These are phyloP conservation scores for Podospora bellae-mahoneyi DNA, from an alignment of 495 filamentous ascomycete species.

Conservation along the genomic window DNA sequence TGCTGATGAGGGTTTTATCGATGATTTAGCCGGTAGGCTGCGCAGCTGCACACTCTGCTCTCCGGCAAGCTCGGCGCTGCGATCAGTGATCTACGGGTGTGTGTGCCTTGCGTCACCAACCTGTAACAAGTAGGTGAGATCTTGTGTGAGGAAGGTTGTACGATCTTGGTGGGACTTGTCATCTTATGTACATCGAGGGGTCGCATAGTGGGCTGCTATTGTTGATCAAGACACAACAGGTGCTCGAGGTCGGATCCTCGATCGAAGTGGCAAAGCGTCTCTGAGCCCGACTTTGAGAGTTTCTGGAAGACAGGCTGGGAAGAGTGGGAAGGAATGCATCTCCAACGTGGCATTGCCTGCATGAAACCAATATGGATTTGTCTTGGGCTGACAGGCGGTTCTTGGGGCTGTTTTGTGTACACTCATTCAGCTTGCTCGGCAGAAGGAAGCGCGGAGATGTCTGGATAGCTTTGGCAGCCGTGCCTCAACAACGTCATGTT, in stretches of 20 bases:
- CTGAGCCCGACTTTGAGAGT: background rate
- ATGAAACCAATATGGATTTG: background rate
- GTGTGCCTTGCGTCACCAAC: background rate
- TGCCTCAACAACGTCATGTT: constrained; percentile 5
- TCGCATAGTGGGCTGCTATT: background rate
- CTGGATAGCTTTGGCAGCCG: background rate
- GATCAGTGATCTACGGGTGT: background rate
- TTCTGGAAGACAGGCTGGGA: background rate
- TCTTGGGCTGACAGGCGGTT: constrained; percentile 1
- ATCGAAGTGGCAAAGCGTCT: background rate
- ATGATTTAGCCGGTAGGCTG: constrained; percentile 1
- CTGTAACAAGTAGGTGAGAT: background rate
- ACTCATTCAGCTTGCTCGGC: background rate
- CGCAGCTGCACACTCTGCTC: background rate
- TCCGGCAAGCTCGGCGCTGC: background rate
- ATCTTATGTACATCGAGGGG: background rate
- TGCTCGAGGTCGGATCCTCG: too few relatives aligned
- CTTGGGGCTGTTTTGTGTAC: background rate
- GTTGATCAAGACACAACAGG: background rate
- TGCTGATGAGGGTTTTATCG: background rate
- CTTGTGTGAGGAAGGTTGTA: background rate
- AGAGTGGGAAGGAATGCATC: constrained; percentile 7
- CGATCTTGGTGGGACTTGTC: background rate
- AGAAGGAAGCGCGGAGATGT: background rate
- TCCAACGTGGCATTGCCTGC: constrained; percentile 15